Percentiles rank a stretch among this genome's conserved stretches.
These are phyloP conservation scores for Santalum album DNA, from an alignment of 164 flowering plant genomes.

Conservation along the genomic window DNA sequence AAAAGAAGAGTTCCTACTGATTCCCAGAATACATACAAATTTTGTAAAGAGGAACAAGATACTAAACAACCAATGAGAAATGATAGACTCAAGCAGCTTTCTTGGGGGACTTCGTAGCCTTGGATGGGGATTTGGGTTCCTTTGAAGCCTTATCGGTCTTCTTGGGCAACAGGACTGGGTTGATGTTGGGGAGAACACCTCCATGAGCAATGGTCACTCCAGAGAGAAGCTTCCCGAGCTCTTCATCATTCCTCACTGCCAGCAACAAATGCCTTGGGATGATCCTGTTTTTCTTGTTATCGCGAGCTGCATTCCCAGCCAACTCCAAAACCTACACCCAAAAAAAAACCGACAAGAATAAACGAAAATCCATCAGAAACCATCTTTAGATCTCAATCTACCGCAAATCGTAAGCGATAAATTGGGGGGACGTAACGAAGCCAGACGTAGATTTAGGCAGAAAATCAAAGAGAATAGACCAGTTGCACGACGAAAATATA, in stretches of 20 bases:
- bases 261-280: constrained; percentile 20
- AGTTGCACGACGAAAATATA: no score
- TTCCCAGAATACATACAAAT: not conserved
- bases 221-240: constrained; percentile 31
- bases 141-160: constrained; percentile 23
- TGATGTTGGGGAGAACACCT: constrained; percentile 44
- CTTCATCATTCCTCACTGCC: constrained; percentile 40
- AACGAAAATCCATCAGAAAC: not conserved
- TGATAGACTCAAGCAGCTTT: constrained; percentile 17
- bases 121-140: constrained; percentile 39
- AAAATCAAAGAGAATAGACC: no score
- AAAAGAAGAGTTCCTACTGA: not conserved
- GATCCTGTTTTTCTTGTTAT: constrained; percentile 20
- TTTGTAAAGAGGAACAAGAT: no score
- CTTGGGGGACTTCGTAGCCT: constrained; percentile 38
- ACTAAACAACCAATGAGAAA: no score
- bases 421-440: no score
- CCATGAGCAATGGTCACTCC: constrained; percentile 42
- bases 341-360: no score
- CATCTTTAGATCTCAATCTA: no score
- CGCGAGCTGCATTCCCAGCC: constrained; percentile 13
- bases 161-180: constrained; percentile 40
- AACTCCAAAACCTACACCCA: constrained; percentile 3
- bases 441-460: no score
- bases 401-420: no score